These are phyloP conservation scores for Lodderomyces oxycetoniae DNA, from an alignment of 1,139 yeast species.

Conservation along the genomic window DNA sequence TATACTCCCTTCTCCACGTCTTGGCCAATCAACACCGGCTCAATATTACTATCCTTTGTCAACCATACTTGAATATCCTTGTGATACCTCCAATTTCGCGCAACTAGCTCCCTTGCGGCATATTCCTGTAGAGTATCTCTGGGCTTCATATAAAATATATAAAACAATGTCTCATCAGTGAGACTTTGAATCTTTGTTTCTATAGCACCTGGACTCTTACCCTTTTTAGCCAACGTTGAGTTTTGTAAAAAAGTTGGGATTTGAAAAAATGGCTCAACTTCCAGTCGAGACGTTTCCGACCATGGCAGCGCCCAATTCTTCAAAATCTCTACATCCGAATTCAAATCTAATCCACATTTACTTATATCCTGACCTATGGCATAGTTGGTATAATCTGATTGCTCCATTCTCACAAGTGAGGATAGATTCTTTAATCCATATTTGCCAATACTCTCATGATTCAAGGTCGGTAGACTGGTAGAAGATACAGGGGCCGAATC, in stretches of 20 bases:
- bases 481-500: background rate
- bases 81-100: slow-evolving; percentile 95
- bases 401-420: slow-evolving; percentile 65
- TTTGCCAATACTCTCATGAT: slow-evolving; percentile 18
- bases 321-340: slow-evolving; percentile 47
- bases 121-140: slow-evolving; percentile 90
- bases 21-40: slow-evolving; percentile 79
- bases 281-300: slow-evolving; percentile 86
- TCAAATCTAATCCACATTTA: slow-evolving; percentile 66
- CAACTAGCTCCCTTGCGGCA: slow-evolving; percentile 84
- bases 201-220: slow-evolving; percentile 42
- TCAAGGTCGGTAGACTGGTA: slow-evolving; percentile 3
- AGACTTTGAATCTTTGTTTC: slow-evolving; percentile 73
- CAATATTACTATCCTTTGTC: slow-evolving; percentile 87
- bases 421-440: slow-evolving; percentile 75
- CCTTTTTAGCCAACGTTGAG: slow-evolving; percentile 45
- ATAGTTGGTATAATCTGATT: slow-evolving; percentile 59
- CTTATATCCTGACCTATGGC: slow-evolving; percentile 84
- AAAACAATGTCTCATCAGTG: slow-evolving; percentile 89
- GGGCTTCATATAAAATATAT: slow-evolving; percentile 90
- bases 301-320: slow-evolving; percentile 87
- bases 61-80: slow-evolving; percentile 95
- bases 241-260: slow-evolving; percentile 36
- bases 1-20: slow-evolving; percentile 95
- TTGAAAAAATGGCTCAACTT: slow-evolving; percentile 78